Base-by-base conservation (phyloP, 148 eudicot genomes). In the Arctostaphylos glauca region DNA sequence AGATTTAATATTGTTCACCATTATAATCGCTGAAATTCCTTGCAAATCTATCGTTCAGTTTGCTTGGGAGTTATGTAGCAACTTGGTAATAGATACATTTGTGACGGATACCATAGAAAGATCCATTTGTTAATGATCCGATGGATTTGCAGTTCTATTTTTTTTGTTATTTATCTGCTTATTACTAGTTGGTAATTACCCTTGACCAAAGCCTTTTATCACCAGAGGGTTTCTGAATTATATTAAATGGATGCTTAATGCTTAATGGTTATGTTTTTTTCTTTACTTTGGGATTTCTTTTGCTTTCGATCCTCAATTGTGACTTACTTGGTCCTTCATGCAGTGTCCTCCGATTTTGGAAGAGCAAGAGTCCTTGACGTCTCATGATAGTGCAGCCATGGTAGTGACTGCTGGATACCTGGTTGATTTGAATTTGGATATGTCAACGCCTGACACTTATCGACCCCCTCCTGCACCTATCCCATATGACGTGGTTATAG, bases 401-500 rank as follows among this genome's bases (percentile, higher is more conserved):
- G 87, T 91, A 44, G 84, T 91, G 13, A 82, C 93, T 50, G 76
- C 92, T 38, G 93, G 94, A 67, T 81, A 91, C 64, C 83, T 91
- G 68, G 85, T 89, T 70, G 93, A 95, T 83, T 72, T 91, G 82
- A 93, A 93, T 88, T 85, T 92, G 83, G 96, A 94, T 86, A 92
- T 88, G 19, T 90, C 98, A 78, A 90, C 86, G 59, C 98, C 96
- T 9, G 95, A 95, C 82, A 95, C 98, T 81, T 94, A 86, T 84
- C 91, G 93, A 5, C 87, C 94, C 23, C 98, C 98, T 80, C 98
- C 98, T 76, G 91, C 91, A 16, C 98, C 98, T 23, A 87, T 95
- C 80, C 98, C 98, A 18, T 95, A 92, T 64, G 92, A 94, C 74
- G 91, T 87, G 76, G 92, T 92, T 85, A 82, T 93, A 82, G 98